Evolutionary conservation across 176 grass and related monocot species (phyloP).

Genomic region (Cenchrus americanus): DNA sequence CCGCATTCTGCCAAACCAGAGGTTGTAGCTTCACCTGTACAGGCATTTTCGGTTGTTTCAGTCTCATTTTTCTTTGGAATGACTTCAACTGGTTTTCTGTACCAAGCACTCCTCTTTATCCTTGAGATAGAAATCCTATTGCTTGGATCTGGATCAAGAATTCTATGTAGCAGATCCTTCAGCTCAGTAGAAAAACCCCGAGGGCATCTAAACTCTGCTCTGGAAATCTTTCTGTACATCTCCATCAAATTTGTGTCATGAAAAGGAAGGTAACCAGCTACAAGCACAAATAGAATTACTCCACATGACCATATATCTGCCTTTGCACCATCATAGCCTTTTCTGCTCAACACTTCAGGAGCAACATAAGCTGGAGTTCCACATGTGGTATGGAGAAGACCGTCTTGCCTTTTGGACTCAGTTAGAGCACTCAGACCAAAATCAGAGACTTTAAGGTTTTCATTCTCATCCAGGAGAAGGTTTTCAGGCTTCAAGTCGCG

Average conservation of each 20-base stretch:
- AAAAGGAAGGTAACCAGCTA: slow-evolving; percentile 89
- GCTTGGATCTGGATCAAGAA: slow-evolving; percentile 79
- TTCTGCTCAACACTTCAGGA: slow-evolving; percentile 82
- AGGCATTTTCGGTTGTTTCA: slow-evolving; percentile 7
- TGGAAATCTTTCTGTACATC: slow-evolving; percentile 88
- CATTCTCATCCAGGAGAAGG: slow-evolving; percentile 82
- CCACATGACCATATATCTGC: slow-evolving; percentile 94
- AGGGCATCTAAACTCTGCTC: slow-evolving; percentile 78
- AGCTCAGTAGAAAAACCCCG: slow-evolving; percentile 69
- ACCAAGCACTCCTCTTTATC: slow-evolving; percentile 82
- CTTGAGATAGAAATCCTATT: slow-evolving; percentile 76
- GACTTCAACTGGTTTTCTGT: slow-evolving; percentile 49
- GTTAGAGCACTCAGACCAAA: slow-evolving; percentile 90
- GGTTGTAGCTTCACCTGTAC: slow-evolving; percentile 30
- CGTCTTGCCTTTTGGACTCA: slow-evolving; percentile 83
- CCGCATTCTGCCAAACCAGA: slow-evolving; percentile 37
- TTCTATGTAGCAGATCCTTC: slow-evolving; percentile 68
- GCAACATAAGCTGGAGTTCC: slow-evolving; percentile 98
- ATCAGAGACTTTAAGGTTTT: slow-evolving; percentile 95
- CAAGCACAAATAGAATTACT: slow-evolving; percentile 91
- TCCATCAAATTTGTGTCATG: slow-evolving; percentile 95
- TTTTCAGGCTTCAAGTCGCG: slow-evolving; percentile 97
- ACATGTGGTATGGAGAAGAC: slow-evolving; percentile 85
- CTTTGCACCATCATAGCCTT: slow-evolving; percentile 87
- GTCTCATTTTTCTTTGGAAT: slow-evolving; percentile 40